These are phyloP conservation scores for Terana coerulea DNA, from an alignment of 768 basidiomycete genomes.

Conservation along the genomic window DNA sequence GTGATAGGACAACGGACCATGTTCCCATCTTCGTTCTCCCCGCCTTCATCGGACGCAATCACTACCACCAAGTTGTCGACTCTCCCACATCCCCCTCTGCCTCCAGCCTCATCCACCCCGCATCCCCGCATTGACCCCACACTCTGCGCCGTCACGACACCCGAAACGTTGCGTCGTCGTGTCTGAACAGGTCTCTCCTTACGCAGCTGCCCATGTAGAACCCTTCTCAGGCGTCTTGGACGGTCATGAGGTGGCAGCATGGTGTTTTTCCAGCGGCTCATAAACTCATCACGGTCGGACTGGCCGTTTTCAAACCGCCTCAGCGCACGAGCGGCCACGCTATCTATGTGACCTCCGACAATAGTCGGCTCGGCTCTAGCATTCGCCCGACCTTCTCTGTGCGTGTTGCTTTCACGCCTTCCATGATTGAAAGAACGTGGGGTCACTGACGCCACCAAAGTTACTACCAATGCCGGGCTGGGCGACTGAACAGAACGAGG, in stretches of 20 bases:
- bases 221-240: not conserved
- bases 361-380: no score
- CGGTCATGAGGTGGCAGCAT: not conserved
- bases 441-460: no score
- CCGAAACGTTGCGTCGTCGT: not conserved
- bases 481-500: no score
- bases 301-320: no score
- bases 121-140: not conserved
- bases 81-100: not conserved
- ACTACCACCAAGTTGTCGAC: not conserved
- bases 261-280: not conserved
- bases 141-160: not conserved
- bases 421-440: no score
- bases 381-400: no score
- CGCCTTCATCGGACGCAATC: not conserved
- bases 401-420: no score
- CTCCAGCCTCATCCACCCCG: not conserved
- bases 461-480: no score
- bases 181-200: not conserved
- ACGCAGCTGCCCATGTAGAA: not conserved
- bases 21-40: not conserved
- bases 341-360: no score
- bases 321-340: no score
- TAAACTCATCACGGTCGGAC: not conserved
- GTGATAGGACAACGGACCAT: conserved; percentile 1